Percentiles rank a stretch among this genome's conserved stretches.
Conservation (phyloP, 495 filamentous ascomycete genomes). For the Bathelium albidoporum region DNA sequence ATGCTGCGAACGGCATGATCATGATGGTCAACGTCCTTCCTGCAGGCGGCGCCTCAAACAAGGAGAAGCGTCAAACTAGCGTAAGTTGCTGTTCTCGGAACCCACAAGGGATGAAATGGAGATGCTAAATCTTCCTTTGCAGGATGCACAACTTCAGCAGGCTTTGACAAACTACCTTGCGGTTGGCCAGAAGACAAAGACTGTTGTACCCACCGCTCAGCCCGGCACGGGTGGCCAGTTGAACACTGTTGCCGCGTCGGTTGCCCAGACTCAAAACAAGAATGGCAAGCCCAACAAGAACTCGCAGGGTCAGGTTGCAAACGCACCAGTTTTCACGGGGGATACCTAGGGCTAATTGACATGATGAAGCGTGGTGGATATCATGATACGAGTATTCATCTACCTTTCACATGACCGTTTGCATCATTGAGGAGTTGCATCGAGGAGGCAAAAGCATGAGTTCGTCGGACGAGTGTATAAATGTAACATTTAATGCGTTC, state of each 20-base stretch:
- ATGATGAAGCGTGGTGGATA: background rate
- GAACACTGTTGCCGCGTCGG: background rate
- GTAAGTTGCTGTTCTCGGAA: background rate
- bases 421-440: conserved; percentile 3
- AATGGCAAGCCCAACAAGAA: conserved; percentile 3
- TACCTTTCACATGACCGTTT: background rate
- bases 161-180: conserved; percentile 3
- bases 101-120: background rate
- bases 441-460: background rate
- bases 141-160: background rate
- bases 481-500: conserved; percentile 1
- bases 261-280: conserved; percentile 1
- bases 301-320: conserved; percentile 3
- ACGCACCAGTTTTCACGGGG: conserved; percentile 1
- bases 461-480: conserved; percentile 2
- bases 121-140: background rate
- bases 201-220: conserved; percentile 1
- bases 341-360: conserved; percentile 2
- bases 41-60: background rate
- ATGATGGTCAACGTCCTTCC: conserved; percentile 3
- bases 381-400: background rate
- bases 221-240: conserved; percentile 1
- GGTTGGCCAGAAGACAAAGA: conserved; percentile 1
- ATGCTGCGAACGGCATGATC: conserved; percentile 4
- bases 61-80: background rate